A percentile compares a stretch with the other conserved stretches of the same genome.
Evolutionary conservation across 2,329 filamentous ascomycete species (phyloP).

Genomic region (Huntiella bhutanensis): DNA sequence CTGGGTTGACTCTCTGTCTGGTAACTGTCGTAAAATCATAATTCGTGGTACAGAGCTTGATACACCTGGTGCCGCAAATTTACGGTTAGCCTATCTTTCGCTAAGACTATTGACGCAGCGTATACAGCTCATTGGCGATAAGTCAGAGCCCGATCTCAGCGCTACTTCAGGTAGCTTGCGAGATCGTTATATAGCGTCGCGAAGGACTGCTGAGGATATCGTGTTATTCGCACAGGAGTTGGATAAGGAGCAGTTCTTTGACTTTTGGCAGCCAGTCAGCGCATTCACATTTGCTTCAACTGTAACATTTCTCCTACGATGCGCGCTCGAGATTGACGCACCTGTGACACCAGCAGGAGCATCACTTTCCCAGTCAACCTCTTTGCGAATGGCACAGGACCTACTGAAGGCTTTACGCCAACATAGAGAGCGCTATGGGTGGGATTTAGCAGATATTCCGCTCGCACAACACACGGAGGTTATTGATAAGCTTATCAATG

Average conservation of each 20-base stretch:
- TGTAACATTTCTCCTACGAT: slow-evolving; percentile 30
- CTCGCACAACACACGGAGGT: slow-evolving; percentile 28
- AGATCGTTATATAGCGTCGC: slow-evolving; percentile 22
- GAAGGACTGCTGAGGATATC: slow-evolving; percentile 29
- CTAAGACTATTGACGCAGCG: slow-evolving; percentile 27
- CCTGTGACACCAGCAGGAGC: slow-evolving; percentile 14
- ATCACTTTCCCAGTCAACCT: slow-evolving; percentile 19
- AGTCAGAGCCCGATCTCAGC: not conserved
- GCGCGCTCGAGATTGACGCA: slow-evolving; percentile 26
- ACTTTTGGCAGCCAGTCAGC: slow-evolving; percentile 31
- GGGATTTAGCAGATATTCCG: slow-evolving; percentile 33
- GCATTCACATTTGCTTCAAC: slow-evolving; percentile 30
- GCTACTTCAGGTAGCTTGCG: not conserved
- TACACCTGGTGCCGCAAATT: slow-evolving; percentile 28
- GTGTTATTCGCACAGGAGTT: slow-evolving; percentile 28
- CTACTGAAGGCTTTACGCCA: slow-evolving; percentile 22
- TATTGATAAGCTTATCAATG: slow-evolving; percentile 23
- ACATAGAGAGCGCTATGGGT: slow-evolving; percentile 22
- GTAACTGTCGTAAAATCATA: slow-evolving; percentile 22
- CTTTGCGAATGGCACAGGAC: slow-evolving; percentile 24
- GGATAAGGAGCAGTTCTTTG: slow-evolving; percentile 22
- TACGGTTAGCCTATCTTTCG: slow-evolving; percentile 31
- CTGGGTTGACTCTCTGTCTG: slow-evolving; percentile 26
- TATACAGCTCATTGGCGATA: slow-evolving; percentile 21
- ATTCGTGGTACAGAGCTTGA: slow-evolving; percentile 23